A percentile compares a stretch with the other conserved stretches of the same genome.
These are phyloP conservation scores for Microcyclosporella mali DNA, from an alignment of 2,329 filamentous ascomycete species.

Conservation along the genomic window DNA sequence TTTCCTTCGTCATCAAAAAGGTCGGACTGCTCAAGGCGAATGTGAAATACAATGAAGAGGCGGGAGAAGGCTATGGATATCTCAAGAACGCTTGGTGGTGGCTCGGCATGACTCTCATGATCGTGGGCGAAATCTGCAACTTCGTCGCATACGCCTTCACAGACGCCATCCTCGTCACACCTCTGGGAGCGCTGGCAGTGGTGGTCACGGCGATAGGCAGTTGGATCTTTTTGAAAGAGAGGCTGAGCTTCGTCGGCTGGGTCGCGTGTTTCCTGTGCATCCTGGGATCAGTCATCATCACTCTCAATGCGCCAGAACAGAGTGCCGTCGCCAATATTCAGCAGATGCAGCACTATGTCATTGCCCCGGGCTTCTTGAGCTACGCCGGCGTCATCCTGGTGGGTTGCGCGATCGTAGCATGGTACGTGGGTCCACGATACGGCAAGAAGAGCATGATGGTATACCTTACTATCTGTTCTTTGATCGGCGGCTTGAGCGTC, in stretches of 20 bases:
- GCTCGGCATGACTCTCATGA: slow-evolving; percentile 94
- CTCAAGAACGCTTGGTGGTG: slow-evolving; percentile 95
- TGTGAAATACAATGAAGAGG: slow-evolving; percentile 90
- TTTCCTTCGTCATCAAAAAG: slow-evolving; percentile 95
- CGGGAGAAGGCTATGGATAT: slow-evolving; percentile 94
- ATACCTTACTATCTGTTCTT: slow-evolving; percentile 91
- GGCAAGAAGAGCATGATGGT: slow-evolving; percentile 97
- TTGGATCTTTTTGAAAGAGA: slow-evolving; percentile 91
- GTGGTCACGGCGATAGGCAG: slow-evolving; percentile 88
- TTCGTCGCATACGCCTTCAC: slow-evolving; percentile 96
- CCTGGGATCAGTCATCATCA: slow-evolving; percentile 85
- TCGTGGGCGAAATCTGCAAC: slow-evolving; percentile 92
- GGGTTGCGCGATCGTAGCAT: slow-evolving; percentile 62
- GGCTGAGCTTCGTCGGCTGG: slow-evolving; percentile 91
- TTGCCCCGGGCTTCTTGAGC: slow-evolving; percentile 76
- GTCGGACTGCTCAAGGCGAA: slow-evolving; percentile 85
- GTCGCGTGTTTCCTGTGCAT: slow-evolving; percentile 95
- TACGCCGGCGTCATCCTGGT: slow-evolving; percentile 80
- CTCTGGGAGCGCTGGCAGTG: slow-evolving; percentile 82
- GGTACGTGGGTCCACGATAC: slow-evolving; percentile 79
- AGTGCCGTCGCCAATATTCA: slow-evolving; percentile 83
- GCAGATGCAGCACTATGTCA: slow-evolving; percentile 83
- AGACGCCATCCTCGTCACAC: slow-evolving; percentile 91
- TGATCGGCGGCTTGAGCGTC: slow-evolving; percentile 88
- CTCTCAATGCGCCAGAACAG: slow-evolving; percentile 82